Evolutionary conservation across 73 alveolate genomes (phyloP), one percentile per base, ranked within the genome.

Genomic region (Symbiodinium natans): DNA sequence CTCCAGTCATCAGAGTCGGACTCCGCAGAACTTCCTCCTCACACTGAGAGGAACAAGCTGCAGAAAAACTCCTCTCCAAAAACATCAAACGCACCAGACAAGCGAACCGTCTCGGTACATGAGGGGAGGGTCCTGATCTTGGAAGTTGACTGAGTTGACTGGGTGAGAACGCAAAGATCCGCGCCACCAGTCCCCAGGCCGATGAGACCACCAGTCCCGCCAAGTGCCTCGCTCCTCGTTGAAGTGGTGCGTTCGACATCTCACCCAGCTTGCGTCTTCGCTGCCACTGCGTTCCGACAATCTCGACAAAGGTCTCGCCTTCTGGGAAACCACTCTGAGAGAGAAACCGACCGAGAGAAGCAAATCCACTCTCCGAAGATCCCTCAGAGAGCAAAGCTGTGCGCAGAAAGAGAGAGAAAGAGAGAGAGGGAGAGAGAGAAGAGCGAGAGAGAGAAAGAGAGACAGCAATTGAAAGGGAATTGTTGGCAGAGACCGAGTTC

Each of bases 151-250:
- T 29, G 2, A 29, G 13, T n/a, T 23, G 80, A n/a, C 80, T 29
- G 2, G 94, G 63, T 9, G 84, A 39, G 36, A 89, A 56, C 9
- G 95, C 95, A 40, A 89, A 89, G 23, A 89, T 82, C 86, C 95
- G 42, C 3, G 95, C 95, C 85, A 68, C 86, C 38, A 68, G 25
- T 9, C 95, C 95, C 95, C 73, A 59, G 25, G 80, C 80, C 36
- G 80, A 31, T 63, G 80, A 63, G 80, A 89, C 46, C 19, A 38
- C 43, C 31, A 82, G 95, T 59, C 46, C 87, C 2, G 36, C 63
- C 19, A 39, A 21, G 19, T 82, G 89, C 31, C 42, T 38, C 19
- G 42, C 63, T 17, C 42, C 48, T 2, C 34, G 8, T 21, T n/a
- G 41, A 27, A n/a, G 38, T 5, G 63, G 36, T n/a, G n/a, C n/a